phyloP scores from a whole-genome alignment of 1,284 basidiomycete species.

The Amylostereum areolatum region DNA sequence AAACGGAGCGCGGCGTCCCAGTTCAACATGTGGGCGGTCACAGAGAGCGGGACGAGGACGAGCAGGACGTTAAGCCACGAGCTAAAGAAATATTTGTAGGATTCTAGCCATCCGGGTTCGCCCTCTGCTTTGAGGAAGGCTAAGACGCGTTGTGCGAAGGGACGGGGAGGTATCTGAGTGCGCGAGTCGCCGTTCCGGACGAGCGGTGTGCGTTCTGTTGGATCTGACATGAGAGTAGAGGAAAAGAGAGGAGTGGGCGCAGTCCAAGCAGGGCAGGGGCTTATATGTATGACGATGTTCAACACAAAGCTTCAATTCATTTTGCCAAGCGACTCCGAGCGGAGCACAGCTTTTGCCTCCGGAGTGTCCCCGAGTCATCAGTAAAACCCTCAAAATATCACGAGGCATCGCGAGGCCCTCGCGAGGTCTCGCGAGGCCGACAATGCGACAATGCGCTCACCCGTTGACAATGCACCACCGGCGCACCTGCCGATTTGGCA shows the following conservation, averaged over 20 bases:
- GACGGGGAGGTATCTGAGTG: slow-evolving; percentile 14
- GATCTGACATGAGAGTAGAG: slow-evolving; percentile 14
- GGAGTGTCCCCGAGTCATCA: too few relatives aligned
- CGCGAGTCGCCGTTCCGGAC: slow-evolving; percentile 33
- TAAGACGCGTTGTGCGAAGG: slow-evolving; percentile 33
- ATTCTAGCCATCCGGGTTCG: slow-evolving; percentile 56
- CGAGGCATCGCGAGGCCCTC: too few relatives aligned
- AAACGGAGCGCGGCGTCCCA: slow-evolving; percentile 88
- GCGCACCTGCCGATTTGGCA: too few relatives aligned
- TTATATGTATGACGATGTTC: too few relatives aligned
- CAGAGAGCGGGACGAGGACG: slow-evolving; percentile 68
- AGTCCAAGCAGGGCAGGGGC: too few relatives aligned
- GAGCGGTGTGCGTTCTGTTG: slow-evolving; percentile 33
- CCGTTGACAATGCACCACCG: too few relatives aligned
- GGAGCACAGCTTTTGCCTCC: too few relatives aligned
- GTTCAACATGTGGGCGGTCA: slow-evolving; percentile 52
- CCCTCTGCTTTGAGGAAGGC: slow-evolving; percentile 49
- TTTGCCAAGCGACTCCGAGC: too few relatives aligned
- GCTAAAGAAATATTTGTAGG: slow-evolving; percentile 64
- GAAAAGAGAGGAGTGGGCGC: slow-evolving; percentile 6
- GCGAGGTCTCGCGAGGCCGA: too few relatives aligned
- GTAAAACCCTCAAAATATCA: too few relatives aligned
- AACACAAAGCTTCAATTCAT: too few relatives aligned
- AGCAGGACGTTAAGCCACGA: slow-evolving; percentile 78
- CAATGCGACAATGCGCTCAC: too few relatives aligned